Conservation (phyloP, 768 basidiomycete species). For the Kwoniella mangroviensis region DNA sequence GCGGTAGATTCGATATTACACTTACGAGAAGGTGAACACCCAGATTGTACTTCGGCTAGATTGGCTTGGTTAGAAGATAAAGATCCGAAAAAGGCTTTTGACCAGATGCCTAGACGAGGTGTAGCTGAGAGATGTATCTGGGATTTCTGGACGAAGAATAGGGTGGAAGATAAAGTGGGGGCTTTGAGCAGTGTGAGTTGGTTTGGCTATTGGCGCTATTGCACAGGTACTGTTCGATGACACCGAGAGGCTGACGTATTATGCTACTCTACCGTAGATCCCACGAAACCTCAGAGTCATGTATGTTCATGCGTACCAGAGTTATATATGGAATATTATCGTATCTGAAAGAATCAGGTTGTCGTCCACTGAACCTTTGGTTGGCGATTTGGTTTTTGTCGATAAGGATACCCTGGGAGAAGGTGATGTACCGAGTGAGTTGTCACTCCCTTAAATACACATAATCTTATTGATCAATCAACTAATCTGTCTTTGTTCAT, state of each 20-base stretch:
- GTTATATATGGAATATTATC: constrained; percentile 97
- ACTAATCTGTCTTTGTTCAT: neutral
- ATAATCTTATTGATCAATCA: too few species aligned
- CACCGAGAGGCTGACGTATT: neutral
- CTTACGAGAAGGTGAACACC: constrained; percentile 86
- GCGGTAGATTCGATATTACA: constrained; percentile 82
- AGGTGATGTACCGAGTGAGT: constrained; percentile 33
- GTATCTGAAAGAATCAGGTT: constrained; percentile 88
- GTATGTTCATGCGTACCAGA: constrained; percentile 99
- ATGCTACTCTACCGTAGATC: constrained; percentile 65
- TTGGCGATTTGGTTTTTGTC: constrained; percentile 90
- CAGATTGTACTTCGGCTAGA: constrained; percentile 81
- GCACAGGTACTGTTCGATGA: too few species aligned
- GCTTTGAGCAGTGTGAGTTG: constrained; percentile 75
- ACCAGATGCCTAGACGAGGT: constrained; percentile 83
- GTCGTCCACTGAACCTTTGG: constrained; percentile 70
- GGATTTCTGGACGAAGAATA: constrained; percentile 80
- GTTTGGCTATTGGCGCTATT: too few species aligned
- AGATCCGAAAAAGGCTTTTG: constrained; percentile 78
- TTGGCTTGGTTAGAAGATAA: constrained; percentile 85
- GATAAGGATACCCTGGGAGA: constrained; percentile 54
- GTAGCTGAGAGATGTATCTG: constrained; percentile 92
- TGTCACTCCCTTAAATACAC: too few species aligned
- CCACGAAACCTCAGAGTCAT: constrained; percentile 92
- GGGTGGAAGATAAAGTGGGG: constrained; percentile 72